These are phyloP conservation scores for Saururus chinensis DNA, from an alignment of 164 flowering plant species.

Conservation along the genomic window DNA sequence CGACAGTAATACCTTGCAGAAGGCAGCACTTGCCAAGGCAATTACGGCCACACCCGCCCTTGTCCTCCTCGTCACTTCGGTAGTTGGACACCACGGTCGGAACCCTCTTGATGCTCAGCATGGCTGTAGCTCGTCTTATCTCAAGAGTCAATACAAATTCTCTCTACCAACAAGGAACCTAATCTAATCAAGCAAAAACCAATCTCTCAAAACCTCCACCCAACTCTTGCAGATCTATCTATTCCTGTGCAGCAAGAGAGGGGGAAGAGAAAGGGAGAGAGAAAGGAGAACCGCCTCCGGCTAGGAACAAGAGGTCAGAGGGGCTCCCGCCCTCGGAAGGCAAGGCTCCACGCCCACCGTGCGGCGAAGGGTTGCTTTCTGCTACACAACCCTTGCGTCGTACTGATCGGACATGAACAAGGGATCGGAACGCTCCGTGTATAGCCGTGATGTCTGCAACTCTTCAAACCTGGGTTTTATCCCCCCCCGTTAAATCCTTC, in stretches of 20 bases:
- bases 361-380: constrained; percentile 35
- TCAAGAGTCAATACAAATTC: no score
- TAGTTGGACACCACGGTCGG: constrained; percentile 61
- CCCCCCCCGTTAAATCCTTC: no score
- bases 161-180: not conserved
- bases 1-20: constrained; percentile 8
- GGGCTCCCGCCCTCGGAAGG: constrained; percentile 78
- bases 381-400: constrained; percentile 9
- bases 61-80: constrained; percentile 35
- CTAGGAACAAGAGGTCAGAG: constrained; percentile 69
- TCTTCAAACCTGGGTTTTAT: constrained; percentile 7
- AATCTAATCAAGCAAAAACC: not conserved
- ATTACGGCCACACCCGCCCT: constrained; percentile 55
- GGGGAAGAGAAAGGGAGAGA: not conserved
- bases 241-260: not conserved
- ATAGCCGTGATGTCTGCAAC: constrained; percentile 28
- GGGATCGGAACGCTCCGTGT: constrained; percentile 12
- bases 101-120: constrained; percentile 69
- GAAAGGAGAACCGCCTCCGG: constrained; percentile 40
- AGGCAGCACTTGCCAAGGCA: constrained; percentile 60
- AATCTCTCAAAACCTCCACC: not conserved
- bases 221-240: not conserved
- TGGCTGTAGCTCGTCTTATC: not conserved
- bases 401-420: constrained; percentile 15
- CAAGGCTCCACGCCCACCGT: constrained; percentile 76